Evolutionary conservation across 495 filamentous ascomycete genomes (phyloP), one percentile per base, ranked within the genome.

Genomic region (Penicillium soppii): DNA sequence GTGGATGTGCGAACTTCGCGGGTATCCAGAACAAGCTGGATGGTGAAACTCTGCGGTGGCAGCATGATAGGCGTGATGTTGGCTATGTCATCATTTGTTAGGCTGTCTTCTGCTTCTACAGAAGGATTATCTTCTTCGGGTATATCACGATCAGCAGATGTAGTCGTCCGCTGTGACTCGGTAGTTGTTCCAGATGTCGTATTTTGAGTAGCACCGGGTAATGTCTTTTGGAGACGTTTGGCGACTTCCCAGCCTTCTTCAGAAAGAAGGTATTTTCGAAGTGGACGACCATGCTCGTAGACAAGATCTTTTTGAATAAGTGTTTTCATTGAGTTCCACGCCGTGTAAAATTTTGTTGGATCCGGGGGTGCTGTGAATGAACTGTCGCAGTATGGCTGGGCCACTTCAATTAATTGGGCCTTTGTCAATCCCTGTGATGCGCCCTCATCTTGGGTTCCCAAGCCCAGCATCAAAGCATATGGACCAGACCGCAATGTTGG

Each of bases 291-390:
- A 32, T 81, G 80, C 44, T 87, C 82, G 51, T 84, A 85, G 0
- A 92, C 88, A 8, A 91, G 72, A 35, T 91, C 88, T 66, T 92
- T 91, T 22, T 83, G 72, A 2, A 84, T 57, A 22, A 94, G 70
- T 0, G 85, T 88, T 58, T 89, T 91, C 82, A 95, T 95, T 0
- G 88, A 89, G 59, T 78, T 85, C 90, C 90, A 95, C 0, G 89
- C 90, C 2, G 89, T 94, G 55, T 89, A 90, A 60, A 78, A 88
- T 56, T 82, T 87, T 5, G 73, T 84, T 3, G 86, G 71, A 43
- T 91, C 84, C 8, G 71, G 68, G 5, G 88, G 85, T 1, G 80
- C 82, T 0, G 81, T 87, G 59, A 91, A 92, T 0, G 87, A 91
- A 5, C 84, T 69, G 62, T 92, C 88, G 56, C 85, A 91, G 64